Evolutionary conservation across 2,329 filamentous ascomycete genomes (phyloP).

Genomic region (Aspergillus sojae): DNA sequence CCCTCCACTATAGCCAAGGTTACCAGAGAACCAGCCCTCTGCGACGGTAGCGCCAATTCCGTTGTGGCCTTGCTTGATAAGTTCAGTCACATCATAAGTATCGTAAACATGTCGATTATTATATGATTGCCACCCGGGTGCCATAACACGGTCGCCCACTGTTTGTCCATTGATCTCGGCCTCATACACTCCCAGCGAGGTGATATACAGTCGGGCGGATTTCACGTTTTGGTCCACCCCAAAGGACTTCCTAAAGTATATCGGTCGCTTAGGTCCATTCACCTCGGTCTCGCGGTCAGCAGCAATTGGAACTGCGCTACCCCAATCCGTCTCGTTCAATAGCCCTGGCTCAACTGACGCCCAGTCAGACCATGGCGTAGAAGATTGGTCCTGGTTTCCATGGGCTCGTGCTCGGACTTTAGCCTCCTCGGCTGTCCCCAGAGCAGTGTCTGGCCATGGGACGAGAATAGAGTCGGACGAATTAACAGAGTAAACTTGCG

Average conservation of each 20-base stretch:
- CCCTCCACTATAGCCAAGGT: constrained; percentile 28
- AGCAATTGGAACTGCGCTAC: constrained; percentile 26
- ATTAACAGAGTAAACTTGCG: constrained; percentile 13
- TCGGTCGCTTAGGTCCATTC: constrained; percentile 29
- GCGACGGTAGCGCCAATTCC: constrained; percentile 45
- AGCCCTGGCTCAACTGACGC: constrained; percentile 37
- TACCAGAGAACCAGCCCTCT: constrained; percentile 52
- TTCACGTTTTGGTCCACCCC: constrained; percentile 14
- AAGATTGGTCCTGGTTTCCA: background rate
- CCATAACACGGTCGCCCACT: constrained; percentile 48
- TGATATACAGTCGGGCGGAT: constrained; percentile 48
- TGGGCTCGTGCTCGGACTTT: constrained; percentile 14
- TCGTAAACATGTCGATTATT: constrained; percentile 53
- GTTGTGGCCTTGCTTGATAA: constrained; percentile 43
- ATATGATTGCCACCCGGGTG: constrained; percentile 56
- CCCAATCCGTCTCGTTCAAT: constrained; percentile 33
- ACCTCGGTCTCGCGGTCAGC: constrained; percentile 23
- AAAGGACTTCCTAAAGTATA: constrained; percentile 40
- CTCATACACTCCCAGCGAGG: constrained; percentile 50
- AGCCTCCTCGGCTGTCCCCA: constrained; percentile 20
- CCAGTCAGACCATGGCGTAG: constrained; percentile 34
- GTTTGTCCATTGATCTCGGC: constrained; percentile 51
- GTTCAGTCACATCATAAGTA: constrained; percentile 53
- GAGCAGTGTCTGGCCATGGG: constrained; percentile 23
- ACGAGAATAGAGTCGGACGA: constrained; percentile 25